These are phyloP conservation scores for Pontederia paniculata DNA, from an alignment of 176 grass and related monocot species.

Conservation along the genomic window DNA sequence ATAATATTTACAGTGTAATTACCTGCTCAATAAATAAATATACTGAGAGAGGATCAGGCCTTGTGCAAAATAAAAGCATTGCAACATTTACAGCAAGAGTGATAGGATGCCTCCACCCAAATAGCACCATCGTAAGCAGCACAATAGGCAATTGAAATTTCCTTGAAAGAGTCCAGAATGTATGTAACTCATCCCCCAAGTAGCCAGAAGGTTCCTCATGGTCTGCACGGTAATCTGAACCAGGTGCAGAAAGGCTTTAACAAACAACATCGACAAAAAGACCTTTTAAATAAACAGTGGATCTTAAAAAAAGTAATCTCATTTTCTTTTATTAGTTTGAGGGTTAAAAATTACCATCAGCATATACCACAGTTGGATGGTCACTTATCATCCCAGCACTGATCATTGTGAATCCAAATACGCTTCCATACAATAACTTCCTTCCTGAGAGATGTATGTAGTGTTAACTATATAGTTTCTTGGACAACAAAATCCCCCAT, in stretches of 20 bases:
- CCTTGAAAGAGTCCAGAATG: conserved; percentile 40
- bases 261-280: not conserved
- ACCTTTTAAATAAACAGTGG: not conserved
- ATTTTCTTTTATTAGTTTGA: not conserved
- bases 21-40: conserved; percentile 82
- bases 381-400: conserved; percentile 24
- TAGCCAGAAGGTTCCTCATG: conserved; percentile 13
- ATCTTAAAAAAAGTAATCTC: not conserved
- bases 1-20: not conserved
- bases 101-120: conserved; percentile 58
- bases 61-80: conserved; percentile 73
- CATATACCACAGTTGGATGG: conserved; percentile 26
- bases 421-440: conserved; percentile 31
- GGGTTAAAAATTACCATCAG: conserved; percentile 42
- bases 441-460: conserved; percentile 14
- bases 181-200: conserved; percentile 28
- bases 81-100: conserved; percentile 46
- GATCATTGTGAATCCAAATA: conserved; percentile 17
- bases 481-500: too few relatives aligned
- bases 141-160: conserved; percentile 63
- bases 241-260: not conserved
- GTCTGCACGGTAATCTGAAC: conserved; percentile 3
- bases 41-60: conserved; percentile 59
- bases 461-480: too few relatives aligned
- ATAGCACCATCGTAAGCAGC: conserved; percentile 44